phyloP scores from a whole-genome alignment of 164 flowering plant genomes.

The Vitis labrusca region DNA sequence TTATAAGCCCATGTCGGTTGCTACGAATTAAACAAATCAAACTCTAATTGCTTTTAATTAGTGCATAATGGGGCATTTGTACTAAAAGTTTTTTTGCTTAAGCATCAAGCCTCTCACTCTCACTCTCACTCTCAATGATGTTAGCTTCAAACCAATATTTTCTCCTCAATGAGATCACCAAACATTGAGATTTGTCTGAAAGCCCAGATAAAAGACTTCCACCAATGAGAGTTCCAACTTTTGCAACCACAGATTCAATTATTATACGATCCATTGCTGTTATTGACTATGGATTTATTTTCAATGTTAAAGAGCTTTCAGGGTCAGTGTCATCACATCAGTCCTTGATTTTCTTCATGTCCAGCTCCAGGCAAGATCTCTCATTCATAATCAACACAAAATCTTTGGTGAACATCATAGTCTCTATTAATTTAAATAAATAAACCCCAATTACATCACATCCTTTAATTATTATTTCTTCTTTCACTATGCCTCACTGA shows the following conservation, averaged over 20 bases:
- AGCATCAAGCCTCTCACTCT: conserved; percentile 15
- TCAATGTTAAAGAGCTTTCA: conserved; percentile 3
- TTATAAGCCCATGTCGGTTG: conserved; percentile 7
- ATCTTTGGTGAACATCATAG: neutral
- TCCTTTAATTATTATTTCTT: no score
- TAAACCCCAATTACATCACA: no score
- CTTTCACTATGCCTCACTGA: no score
- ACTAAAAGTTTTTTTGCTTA: conserved; percentile 22
- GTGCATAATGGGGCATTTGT: conserved; percentile 3
- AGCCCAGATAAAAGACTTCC: neutral
- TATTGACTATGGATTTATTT: conserved; percentile 5
- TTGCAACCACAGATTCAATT: conserved; percentile 3
- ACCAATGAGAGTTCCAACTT: conserved; percentile 11
- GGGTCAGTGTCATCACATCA: conserved; percentile 16
- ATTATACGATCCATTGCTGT: neutral
- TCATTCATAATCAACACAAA: conserved; percentile 9
- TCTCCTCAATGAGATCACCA: conserved; percentile 21
- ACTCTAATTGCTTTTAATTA: conserved; percentile 7
- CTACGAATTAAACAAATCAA: neutral
- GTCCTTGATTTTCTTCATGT: conserved; percentile 9
- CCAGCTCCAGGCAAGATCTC: conserved; percentile 22
- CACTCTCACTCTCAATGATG: conserved; percentile 19
- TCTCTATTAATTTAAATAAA: neutral
- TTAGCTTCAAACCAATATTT: conserved; percentile 14
- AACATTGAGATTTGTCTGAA: conserved; percentile 16